phyloP scores from a whole-genome alignment of 202 grass and related monocot species.

The Saccharum hybrid region DNA sequence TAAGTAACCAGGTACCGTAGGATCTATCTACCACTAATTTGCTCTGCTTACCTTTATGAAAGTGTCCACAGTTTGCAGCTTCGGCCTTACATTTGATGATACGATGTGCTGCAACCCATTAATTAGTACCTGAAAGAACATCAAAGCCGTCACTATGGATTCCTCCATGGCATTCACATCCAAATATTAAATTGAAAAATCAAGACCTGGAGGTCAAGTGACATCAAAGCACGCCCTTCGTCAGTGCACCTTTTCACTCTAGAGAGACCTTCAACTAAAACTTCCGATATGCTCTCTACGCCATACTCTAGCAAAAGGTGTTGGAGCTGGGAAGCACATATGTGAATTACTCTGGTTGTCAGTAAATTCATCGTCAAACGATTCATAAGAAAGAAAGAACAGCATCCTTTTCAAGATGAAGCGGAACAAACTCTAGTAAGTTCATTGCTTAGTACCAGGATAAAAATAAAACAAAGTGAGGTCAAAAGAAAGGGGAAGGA shows the following conservation, averaged over 20 bases:
- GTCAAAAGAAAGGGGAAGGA: not conserved
- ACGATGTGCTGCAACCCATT: conserved; percentile 93
- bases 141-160: conserved; percentile 27
- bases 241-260: conserved; percentile 96
- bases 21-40: conserved; percentile 18
- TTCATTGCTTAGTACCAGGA: conserved; percentile 21
- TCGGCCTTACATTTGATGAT: conserved; percentile 85
- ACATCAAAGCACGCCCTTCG: conserved; percentile 97
- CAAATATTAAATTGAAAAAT: conserved; percentile 3
- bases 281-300: conserved; percentile 80
- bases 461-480: conserved; percentile 36
- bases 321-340: conserved; percentile 72
- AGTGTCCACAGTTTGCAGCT: conserved; percentile 87
- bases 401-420: conserved; percentile 15
- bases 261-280: conserved; percentile 91
- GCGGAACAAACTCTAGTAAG: not conserved
- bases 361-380: conserved; percentile 23
- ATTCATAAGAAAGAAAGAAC: conserved; percentile 15
- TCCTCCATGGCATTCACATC: conserved; percentile 27
- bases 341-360: conserved; percentile 14
- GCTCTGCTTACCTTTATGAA: conserved; percentile 81
- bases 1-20: conserved; percentile 28
- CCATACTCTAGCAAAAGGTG: conserved; percentile 83
- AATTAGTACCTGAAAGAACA: conserved; percentile 88
- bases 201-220: conserved; percentile 94